Evolutionary conservation across 768 basidiomycete genomes (phyloP), one percentile per base, ranked within the genome.

Genomic region (Coprinopsis sp.): DNA sequence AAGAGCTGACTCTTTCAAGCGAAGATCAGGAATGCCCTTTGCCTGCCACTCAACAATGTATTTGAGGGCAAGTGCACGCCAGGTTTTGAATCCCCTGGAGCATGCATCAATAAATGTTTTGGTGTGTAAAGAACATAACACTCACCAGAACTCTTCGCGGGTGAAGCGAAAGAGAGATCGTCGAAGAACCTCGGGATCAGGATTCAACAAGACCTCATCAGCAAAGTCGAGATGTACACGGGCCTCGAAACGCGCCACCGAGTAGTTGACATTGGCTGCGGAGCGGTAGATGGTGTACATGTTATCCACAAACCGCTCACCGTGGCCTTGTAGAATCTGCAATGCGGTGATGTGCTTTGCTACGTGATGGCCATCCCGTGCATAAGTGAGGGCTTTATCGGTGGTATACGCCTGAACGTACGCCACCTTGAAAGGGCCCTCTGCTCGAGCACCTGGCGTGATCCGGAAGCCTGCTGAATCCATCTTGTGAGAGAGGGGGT

Each of bases 391-490:
- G 0, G 51, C n/a, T 30, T 60, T 60, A 24, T 57, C 55, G 0
- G 59, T 57, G 1, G 44, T 50, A 21, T 55, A 57, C 1, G 46
- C 51, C 31, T 55, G 54, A 2, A 58, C 3, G 16, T 58, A 58
- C 0, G 18, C 23, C 0, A 19, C 47, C 6, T 50, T 5, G 22
- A 21, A 55, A 6, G 3, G 2, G 4, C 56, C 58, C 31, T 28
- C 19, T 2, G 45, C 36, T 2, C 14, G 36, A 33, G 21, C 18
- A 2, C 52, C 54, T 3, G 56, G 50, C 1, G 7, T 39, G n/a
- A 56, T 38, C 1, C 51, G 44, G 46, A 46, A 58, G 1, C 58
- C 51, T 6, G 42, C 43, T 5, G 54, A 39, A 4, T 44, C 51
- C 1, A 34, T 49, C 11, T 58, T 49, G 24, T 55, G 55, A 3